Base-by-base conservation (phyloP, 768 basidiomycete genomes). In the Pisolithus marmoratus region DNA sequence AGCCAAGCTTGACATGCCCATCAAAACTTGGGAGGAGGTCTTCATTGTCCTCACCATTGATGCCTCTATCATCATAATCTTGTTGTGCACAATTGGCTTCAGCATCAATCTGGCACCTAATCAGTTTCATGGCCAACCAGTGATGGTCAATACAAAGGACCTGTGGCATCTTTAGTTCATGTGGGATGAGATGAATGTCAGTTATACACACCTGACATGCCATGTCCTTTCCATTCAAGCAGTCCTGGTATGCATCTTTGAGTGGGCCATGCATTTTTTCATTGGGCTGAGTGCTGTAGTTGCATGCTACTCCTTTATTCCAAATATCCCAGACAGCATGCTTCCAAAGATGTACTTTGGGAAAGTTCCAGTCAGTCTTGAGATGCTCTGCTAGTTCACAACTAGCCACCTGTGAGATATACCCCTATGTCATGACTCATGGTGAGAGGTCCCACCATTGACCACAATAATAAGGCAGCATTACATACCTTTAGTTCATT, bases 151-250 rank as follows among this genome's bases (percentile, higher is more conserved):
- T n/a, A 17, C n/a, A 14, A 6, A 60, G 51, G 11, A 59, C 52
- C 55, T 56, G 36, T 5, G 26, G 29, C n/a, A 42, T 24, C 4
- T 19, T 29, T 14, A 27, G 23, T 23, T 38, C 29, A 29, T 9
- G 29, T 11, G 9, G 29, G 12, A 44, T 45, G 22, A 19, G 34
- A n/a, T n/a, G n/a, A 14, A 11, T 3, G 40, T n/a, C 22, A 43
- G 22, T 19, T 43, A 46, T 36, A 44, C 22, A 24, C 24, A 71
- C 72, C 62, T 72, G 71, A 0, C 38, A 31, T 0, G 60, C 68
- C 26, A 70, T 58, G 46, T 72, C 43, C 43, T 67, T 69, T 54
- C 67, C 67, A 47, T 74, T 73, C 2, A 69, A 69, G 7, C 55
- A 55, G 3, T 24, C 29, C 5, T 50, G 56, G 38, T 71, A 72